Evolutionary conservation across 2,329 filamentous ascomycete genomes (phyloP), one percentile per base, ranked within the genome.

Genomic region (Paraphoma chrysanthemicola): DNA sequence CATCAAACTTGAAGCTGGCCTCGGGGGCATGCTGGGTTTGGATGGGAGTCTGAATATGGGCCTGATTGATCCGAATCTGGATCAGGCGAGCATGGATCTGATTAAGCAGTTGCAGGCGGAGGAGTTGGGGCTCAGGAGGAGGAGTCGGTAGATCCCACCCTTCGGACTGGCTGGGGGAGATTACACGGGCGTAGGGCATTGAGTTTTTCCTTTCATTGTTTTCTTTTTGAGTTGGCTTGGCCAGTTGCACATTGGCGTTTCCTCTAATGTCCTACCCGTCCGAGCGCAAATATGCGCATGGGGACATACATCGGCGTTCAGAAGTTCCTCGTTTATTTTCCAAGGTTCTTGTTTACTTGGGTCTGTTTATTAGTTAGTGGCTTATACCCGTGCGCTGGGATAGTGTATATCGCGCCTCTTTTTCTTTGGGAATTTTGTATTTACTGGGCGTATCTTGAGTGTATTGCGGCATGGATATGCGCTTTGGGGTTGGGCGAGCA

Each of bases 101-200:
- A 68, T 68, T 48, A 66, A 68, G 59, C 69, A 76, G 51, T 55
- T 77, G 54, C 67, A 71, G 50, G 61, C 66, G 7, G 64, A 74
- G 45, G 72, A 74, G 43, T 58, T 67, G 43, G 72, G 73, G 1
- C 44, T 77, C 43, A 53, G 75, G 41, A 58, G 70, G 18, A 50
- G 68, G 38, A 71, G 69, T 55, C 62, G 68, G n/a, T 41, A n/a
- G 4, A 49, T 51, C 39, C 51, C 53, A 33, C n/a, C 17, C 48
- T n/a, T 44, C 33, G n/a, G 10, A 38, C n/a, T 6, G n/a, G 10
- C n/a, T 6, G n/a, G 10, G 6, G 6, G 10, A 6, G 10, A 3
- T 38, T 6, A 38, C 33, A 38, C n/a, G 33, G n/a, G 10, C n/a
- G 33, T 42, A 36, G 9, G 9, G 14, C 33, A 53, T 14, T 46